phyloP scores from a whole-genome alignment of 2,329 filamentous ascomycete species.

The Paracorniculantispora psalliotae region DNA sequence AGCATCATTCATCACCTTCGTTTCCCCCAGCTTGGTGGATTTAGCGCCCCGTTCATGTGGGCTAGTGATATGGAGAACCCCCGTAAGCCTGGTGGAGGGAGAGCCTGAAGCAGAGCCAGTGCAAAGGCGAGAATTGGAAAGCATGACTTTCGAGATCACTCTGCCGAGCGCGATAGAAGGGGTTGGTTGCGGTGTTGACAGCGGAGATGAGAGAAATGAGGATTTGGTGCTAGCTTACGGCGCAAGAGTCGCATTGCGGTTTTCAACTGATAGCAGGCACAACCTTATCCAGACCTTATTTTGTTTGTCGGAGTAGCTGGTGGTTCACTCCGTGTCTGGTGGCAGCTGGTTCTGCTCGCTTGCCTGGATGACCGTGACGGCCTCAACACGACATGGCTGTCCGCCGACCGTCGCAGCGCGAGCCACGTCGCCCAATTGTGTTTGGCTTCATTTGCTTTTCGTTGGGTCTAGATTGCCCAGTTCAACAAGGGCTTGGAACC shows the following conservation, averaged over 20 bases:
- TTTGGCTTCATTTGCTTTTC: constrained; percentile 6
- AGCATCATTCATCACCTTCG: neutral
- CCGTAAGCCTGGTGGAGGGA: neutral
- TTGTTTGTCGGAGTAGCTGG: neutral
- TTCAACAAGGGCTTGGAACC: constrained; percentile 9
- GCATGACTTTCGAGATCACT: constrained; percentile 1
- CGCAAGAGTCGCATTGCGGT: neutral
- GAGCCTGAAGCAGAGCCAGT: constrained; percentile 4
- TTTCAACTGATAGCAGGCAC: neutral
- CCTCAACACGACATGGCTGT: neutral
- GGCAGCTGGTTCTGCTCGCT: neutral
- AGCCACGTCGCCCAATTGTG: neutral
- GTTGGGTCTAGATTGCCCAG: constrained; percentile 7
- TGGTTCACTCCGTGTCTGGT: neutral
- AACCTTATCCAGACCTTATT: neutral
- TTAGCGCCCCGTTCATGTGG: neutral
- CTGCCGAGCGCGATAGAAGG: neutral
- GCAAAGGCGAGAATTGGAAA: constrained; percentile 8
- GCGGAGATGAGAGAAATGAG: neutral
- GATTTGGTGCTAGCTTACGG: neutral
- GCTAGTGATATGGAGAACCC: constrained; percentile 6
- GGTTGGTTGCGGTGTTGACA: constrained; percentile 4
- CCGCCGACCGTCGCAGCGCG: constrained; percentile 2
- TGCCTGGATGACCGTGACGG: constrained; percentile 1
- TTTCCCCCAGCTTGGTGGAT: neutral